Percentiles rank a stretch among this genome's conserved stretches.
phyloP scores from a whole-genome alignment of 352 stramenopile species.

The Pythium rishiriense region DNA sequence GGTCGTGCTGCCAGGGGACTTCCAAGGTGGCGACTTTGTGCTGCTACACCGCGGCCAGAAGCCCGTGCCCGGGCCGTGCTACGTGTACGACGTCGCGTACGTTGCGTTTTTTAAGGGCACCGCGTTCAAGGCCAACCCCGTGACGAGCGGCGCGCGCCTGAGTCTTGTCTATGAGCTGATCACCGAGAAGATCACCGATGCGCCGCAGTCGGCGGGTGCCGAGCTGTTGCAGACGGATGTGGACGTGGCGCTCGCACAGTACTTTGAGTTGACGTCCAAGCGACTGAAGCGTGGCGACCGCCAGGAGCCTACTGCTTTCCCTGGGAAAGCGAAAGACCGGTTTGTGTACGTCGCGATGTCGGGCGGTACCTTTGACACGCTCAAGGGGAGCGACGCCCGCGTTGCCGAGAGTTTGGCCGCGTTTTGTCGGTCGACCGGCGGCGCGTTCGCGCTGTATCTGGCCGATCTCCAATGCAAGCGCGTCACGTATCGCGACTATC shows the following conservation, averaged over 20 bases:
- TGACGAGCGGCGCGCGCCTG: background rate
- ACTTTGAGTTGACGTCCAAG: background rate
- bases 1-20: background rate
- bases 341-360: slow-evolving; percentile 2
- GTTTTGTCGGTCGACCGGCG: background rate
- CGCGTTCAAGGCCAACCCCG: background rate
- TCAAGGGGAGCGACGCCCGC: background rate
- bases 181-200: background rate
- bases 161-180: slow-evolving; percentile 1
- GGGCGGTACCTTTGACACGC: background rate
- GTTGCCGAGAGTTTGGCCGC: slow-evolving; percentile 7
- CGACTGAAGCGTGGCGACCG: background rate
- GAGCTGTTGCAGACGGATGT: background rate
- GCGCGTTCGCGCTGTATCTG: slow-evolving; percentile 2
- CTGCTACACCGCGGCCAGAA: background rate
- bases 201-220: background rate
- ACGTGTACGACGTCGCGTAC: slow-evolving; percentile 10
- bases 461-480: slow-evolving; percentile 1
- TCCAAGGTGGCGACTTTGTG: slow-evolving; percentile 11
- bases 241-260: background rate
- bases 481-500: background rate
- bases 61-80: background rate
- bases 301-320: background rate
- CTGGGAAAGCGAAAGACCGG: background rate
- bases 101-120: background rate